Conservation (phyloP, 1,139 yeast genomes). For the Geotrichum candidum region DNA sequence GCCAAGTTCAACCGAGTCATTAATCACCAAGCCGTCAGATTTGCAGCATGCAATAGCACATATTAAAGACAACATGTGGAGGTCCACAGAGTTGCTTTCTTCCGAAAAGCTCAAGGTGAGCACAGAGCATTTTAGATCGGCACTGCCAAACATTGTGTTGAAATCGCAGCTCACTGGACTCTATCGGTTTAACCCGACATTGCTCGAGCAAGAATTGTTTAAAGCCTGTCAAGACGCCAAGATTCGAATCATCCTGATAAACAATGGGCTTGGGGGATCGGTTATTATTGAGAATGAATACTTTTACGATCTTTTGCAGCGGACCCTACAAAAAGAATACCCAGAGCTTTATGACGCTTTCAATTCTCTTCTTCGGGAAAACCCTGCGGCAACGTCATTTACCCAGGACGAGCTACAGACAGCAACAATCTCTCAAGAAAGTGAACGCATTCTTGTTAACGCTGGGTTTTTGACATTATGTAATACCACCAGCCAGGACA, state of each 20-base stretch:
- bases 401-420: neutral
- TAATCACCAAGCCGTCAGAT: neutral
- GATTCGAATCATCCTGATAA: neutral
- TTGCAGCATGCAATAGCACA: neutral
- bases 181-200: neutral
- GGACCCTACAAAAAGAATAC: neutral
- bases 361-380: neutral
- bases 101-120: neutral
- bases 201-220: neutral
- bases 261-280: constrained; percentile 7
- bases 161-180: constrained; percentile 4
- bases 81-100: neutral
- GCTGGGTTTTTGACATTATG: constrained; percentile 3
- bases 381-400: constrained; percentile 1
- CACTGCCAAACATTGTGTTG: neutral
- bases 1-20: neutral
- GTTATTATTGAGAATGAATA: neutral
- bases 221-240: neutral
- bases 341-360: neutral
- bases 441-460: neutral
- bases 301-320: neutral
- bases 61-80: neutral
- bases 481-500: neutral
- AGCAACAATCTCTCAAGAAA: neutral
- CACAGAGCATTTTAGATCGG: neutral